Percentiles rank a stretch among this genome's conserved stretches.
These are phyloP conservation scores for Puccinia hordei DNA, from an alignment of 1,284 basidiomycete genomes.

Conservation along the genomic window DNA sequence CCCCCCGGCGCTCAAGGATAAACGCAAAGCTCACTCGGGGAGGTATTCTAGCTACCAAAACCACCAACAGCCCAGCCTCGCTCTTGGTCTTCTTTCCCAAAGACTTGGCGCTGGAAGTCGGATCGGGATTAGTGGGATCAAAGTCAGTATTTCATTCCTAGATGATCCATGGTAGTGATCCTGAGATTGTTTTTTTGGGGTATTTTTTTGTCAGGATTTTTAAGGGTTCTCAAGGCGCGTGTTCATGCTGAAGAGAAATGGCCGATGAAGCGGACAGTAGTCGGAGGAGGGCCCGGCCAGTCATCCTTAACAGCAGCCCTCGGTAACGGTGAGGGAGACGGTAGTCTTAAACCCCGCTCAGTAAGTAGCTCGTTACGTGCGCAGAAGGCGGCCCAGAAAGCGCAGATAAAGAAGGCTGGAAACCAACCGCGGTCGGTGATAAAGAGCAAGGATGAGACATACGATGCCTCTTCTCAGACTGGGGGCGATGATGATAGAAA, in stretches of 20 bases:
- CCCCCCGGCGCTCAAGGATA: neutral
- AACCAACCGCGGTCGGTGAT: no score
- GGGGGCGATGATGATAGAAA: no score
- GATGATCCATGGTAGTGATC: neutral
- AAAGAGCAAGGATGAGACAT: no score
- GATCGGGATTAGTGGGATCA: conserved; percentile 40
- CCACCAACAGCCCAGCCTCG: neutral
- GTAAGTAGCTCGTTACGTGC: no score
- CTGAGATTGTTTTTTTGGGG: no score
- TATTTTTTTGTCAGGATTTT: conserved; percentile 45
- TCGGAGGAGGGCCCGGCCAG: no score
- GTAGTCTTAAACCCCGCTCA: no score
- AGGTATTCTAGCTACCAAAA: conserved; percentile 24
- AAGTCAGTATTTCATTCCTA: neutral
- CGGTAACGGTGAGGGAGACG: no score
- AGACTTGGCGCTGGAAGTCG: conserved; percentile 19
- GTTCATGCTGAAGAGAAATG: conserved; percentile 39
- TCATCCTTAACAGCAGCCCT: no score
- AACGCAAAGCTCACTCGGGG: neutral
- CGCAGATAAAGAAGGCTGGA: no score
- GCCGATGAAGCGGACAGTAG: neutral
- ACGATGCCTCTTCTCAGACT: no score
- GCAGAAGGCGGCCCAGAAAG: no score
- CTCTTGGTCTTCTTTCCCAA: neutral
- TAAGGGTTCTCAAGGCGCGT: conserved; percentile 36